These are phyloP conservation scores for Trichoderma virens DNA, from an alignment of 495 filamentous ascomycete species.

Conservation along the genomic window DNA sequence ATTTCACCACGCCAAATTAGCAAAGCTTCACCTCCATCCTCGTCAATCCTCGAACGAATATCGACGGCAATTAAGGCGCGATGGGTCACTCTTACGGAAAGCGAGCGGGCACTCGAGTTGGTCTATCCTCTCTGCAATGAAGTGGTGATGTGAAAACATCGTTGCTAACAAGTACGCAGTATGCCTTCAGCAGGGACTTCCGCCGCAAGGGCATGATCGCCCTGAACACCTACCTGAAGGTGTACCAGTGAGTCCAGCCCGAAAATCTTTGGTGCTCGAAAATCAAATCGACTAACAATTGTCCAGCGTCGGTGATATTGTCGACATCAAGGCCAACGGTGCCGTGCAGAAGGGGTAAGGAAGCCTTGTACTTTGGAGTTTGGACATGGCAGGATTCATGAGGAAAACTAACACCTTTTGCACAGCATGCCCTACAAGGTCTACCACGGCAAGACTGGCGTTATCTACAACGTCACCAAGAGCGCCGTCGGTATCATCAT, in stretches of 20 bases:
- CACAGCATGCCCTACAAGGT: slow-evolving; percentile 96
- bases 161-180: slow-evolving; percentile 43
- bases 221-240: slow-evolving; percentile 82
- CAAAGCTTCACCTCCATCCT: slow-evolving; percentile 20
- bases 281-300: slow-evolving; percentile 25
- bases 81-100: slow-evolving; percentile 98
- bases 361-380: neutral
- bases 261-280: neutral
- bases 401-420: slow-evolving; percentile 20
- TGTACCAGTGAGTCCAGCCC: slow-evolving; percentile 62
- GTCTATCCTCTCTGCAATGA: slow-evolving; percentile 27
- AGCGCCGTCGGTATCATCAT: slow-evolving; percentile 93
- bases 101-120: slow-evolving; percentile 81
- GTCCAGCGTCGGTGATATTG: slow-evolving; percentile 86
- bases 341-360: slow-evolving; percentile 95
- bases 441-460: slow-evolving; percentile 97
- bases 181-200: slow-evolving; percentile 90
- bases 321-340: slow-evolving; percentile 94
- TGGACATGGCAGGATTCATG: slow-evolving; percentile 10
- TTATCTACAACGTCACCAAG: slow-evolving; percentile 98
- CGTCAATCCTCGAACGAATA: slow-evolving; percentile 17
- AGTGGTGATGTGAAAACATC: slow-evolving; percentile 13
- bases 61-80: slow-evolving; percentile 34
- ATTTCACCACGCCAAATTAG: slow-evolving; percentile 27
- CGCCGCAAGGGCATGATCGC: slow-evolving; percentile 87